phyloP scores from a whole-genome alignment of 2,329 filamentous ascomycete species.

The Cytospora piceae region DNA sequence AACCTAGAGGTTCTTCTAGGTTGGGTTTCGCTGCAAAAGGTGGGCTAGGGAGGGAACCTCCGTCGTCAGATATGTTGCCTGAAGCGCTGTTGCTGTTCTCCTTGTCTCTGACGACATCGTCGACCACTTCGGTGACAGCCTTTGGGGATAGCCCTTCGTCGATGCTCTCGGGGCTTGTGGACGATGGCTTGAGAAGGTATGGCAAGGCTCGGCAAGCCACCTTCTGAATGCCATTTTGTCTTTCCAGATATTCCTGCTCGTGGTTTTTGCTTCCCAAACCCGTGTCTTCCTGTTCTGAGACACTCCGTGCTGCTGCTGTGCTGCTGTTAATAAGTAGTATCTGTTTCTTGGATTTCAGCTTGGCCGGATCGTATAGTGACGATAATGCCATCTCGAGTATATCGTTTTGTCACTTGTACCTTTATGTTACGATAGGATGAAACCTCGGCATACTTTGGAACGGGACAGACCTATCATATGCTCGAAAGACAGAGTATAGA shows the following conservation, averaged over 20 bases:
- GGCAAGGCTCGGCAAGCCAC: neutral
- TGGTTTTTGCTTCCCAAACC: neutral
- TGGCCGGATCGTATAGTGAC: neutral
- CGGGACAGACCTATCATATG: neutral
- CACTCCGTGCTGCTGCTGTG: neutral
- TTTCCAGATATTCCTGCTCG: neutral
- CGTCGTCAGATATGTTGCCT: neutral
- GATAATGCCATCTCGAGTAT: too few relatives aligned
- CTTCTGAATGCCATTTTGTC: neutral
- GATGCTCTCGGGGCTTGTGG: neutral
- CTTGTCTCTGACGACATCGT: too few relatives aligned
- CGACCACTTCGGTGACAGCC: neutral
- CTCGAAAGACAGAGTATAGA: neutral
- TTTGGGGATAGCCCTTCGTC: neutral
- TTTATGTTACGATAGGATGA: neutral
- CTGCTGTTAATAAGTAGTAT: neutral
- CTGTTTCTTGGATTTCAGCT: neutral
- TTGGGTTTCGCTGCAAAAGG: neutral
- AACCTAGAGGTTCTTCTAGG: neutral
- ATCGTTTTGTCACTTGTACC: too few relatives aligned
- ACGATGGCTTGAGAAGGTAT: neutral
- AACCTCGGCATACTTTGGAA: neutral
- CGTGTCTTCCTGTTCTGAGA: neutral
- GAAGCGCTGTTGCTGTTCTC: neutral
- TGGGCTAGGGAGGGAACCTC: neutral